phyloP scores from a whole-genome alignment of 805 yeast genomes.

The Metschnikowia gelsemii region DNA sequence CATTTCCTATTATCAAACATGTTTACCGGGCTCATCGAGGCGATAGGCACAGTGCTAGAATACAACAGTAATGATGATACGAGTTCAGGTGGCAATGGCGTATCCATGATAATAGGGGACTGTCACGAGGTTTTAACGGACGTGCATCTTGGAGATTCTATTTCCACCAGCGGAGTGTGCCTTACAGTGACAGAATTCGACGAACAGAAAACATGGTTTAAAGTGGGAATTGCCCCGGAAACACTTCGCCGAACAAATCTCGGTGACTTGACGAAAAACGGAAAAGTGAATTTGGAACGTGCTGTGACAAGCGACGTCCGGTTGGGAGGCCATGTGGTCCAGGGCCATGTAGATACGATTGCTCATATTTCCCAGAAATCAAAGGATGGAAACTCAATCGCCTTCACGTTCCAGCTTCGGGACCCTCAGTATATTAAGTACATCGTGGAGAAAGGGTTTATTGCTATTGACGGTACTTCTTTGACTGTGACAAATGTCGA shows the following conservation, averaged over 20 bases:
- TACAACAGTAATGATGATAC: conserved; percentile 47
- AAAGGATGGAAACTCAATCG: conserved; percentile 73
- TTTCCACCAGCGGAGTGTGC: conserved; percentile 86
- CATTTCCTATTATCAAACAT: conserved; percentile 34
- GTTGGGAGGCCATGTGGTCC: conserved; percentile 96
- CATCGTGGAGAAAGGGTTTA: conserved; percentile 93
- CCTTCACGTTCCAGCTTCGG: conserved; percentile 69
- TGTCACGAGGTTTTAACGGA: conserved; percentile 67
- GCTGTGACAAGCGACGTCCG: conserved; percentile 84
- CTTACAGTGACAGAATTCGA: conserved; percentile 85
- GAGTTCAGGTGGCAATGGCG: conserved; percentile 69
- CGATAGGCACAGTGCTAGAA: conserved; percentile 64
- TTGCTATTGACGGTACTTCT: conserved; percentile 90
- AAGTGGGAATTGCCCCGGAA: conserved; percentile 92
- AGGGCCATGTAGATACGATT: conserved; percentile 93
- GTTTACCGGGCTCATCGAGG: conserved; percentile 95
- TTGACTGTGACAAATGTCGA: conserved; percentile 83
- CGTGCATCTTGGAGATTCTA: conserved; percentile 91
- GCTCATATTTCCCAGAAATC: conserved; percentile 57
- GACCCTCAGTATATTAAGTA: conserved; percentile 63
- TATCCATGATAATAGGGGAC: conserved; percentile 62
- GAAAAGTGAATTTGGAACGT: conserved; percentile 82
- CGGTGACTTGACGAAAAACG: conserved; percentile 56
- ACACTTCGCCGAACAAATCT: conserved; percentile 80
- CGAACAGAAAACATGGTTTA: conserved; percentile 51